Evolutionary conservation across 2,329 filamentous ascomycete species (phyloP), one percentile per base, ranked within the genome.

Genomic region (Colletotrichum sp.): DNA sequence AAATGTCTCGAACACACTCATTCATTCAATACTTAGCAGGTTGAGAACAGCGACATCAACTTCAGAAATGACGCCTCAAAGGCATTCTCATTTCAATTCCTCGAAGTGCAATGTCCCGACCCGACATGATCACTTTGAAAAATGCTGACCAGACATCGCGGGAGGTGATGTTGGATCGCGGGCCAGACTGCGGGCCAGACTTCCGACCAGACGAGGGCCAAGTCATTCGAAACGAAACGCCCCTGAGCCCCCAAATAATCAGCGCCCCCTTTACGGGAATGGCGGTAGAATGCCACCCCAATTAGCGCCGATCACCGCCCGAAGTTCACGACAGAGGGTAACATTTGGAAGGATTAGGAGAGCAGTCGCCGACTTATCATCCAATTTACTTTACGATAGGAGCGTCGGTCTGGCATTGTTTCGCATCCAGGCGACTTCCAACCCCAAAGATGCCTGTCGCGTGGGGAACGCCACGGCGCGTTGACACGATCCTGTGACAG

Each of bases 401-500:
- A 34, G 59, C n/a, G 10, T 4, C 5, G 63, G 36, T 22, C 36
- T 66, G 63, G 44, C 63, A n/a, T 28, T 52, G 63, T 66, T 66
- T 32, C 63, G 30, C 22, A 55, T 39, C 48, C 28, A 36, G 30
- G 66, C 36, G 66, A 16, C 18, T 5, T 59, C 3, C 22, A 44
- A 64, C 22, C 34, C 62, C 30, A 24, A 44, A 64, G 62, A 44
- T 64, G 62, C 34, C 62, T 62, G 68, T 65, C 44, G 48, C 57
- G 60, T 64, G 68, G 68, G 60, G 60, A 52, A 62, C 36, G 28
- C 68, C 39, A 71, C 59, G 30, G 55, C 13, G 68, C 57, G 68
- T 72, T 75, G 72, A 75, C 63, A 75, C 70, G 64, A 73, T 65
- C 70, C 70, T 75, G 73, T 73, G 70, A 73, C 73, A 30, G 64